phyloP scores from a whole-genome alignment of 768 basidiomycete genomes.

The Podaxis sp. region DNA sequence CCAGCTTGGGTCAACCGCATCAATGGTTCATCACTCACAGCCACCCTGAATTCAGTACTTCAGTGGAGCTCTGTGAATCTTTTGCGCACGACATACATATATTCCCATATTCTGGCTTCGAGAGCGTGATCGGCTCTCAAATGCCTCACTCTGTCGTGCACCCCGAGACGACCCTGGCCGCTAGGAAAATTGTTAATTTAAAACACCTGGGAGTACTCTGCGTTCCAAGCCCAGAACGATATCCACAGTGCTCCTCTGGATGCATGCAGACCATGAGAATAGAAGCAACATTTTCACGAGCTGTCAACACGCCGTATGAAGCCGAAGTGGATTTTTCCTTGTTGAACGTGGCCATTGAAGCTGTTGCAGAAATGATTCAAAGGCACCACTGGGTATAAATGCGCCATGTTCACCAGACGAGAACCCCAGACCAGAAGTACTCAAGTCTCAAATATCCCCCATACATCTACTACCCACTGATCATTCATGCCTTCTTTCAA shows the following conservation, averaged over 20 bases:
- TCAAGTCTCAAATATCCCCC: background rate
- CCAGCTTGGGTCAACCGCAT: no score
- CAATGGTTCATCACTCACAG: no score
- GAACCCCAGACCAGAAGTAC: background rate
- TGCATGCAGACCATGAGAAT: background rate
- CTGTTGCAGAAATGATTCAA: background rate
- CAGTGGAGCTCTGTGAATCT: no score
- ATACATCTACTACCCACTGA: background rate
- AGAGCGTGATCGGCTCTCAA: no score
- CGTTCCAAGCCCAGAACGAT: background rate
- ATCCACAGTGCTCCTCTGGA: background rate
- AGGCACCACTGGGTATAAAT: background rate
- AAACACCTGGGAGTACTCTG: no score
- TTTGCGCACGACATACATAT: no score
- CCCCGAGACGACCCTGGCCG: no score
- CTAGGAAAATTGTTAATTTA: no score
- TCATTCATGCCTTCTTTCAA: background rate
- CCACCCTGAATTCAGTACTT: no score
- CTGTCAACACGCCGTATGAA: background rate
- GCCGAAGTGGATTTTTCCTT: background rate
- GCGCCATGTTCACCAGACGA: background rate
- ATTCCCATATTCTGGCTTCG: no score
- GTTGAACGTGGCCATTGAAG: background rate
- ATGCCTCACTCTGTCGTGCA: no score
- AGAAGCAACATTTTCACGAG: background rate